phyloP scores from a whole-genome alignment of 768 basidiomycete species.

The Tephrocybe rancida region DNA sequence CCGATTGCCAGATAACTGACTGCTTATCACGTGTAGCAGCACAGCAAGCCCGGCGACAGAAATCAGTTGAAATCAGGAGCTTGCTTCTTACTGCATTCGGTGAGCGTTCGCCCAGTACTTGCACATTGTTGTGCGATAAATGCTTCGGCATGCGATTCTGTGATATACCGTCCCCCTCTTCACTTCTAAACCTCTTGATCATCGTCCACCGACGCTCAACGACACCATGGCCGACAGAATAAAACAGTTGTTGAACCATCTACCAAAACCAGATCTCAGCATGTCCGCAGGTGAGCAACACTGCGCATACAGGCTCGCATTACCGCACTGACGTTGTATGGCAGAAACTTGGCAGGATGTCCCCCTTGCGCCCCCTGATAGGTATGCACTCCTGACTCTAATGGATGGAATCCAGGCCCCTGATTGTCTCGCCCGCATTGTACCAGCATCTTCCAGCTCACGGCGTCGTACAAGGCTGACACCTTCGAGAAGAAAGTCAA shows the following conservation, averaged over 20 bases:
- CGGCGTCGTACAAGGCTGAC: conserved; percentile 87
- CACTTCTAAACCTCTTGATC: neutral
- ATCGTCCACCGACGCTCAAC: conserved; percentile 14
- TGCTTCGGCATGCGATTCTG: neutral
- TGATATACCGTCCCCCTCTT: neutral
- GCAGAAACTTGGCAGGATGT: conserved; percentile 76
- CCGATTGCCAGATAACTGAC: neutral
- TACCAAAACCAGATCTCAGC: conserved; percentile 34
- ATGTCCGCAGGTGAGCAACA: conserved; percentile 58
- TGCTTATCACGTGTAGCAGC: conserved; percentile 18
- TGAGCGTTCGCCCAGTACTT: conserved; percentile 3
- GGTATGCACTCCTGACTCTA: conserved; percentile 40
- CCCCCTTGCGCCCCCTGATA: conserved; percentile 85
- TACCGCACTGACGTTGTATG: conserved; percentile 16
- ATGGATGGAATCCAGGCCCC: neutral
- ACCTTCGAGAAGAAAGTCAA: conserved; percentile 79
- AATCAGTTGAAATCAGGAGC: conserved; percentile 11
- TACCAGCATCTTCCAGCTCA: conserved; percentile 85
- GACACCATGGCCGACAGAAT: conserved; percentile 57
- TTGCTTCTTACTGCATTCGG: conserved; percentile 2
- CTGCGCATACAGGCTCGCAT: neutral
- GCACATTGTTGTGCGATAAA: neutral
- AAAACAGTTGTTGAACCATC: conserved; percentile 59
- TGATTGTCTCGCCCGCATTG: conserved; percentile 1
- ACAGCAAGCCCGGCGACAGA: neutral